These are phyloP conservation scores for Cryptosporidium parvum DNA, from an alignment of 169 alveolate species.

Conservation along the genomic window DNA sequence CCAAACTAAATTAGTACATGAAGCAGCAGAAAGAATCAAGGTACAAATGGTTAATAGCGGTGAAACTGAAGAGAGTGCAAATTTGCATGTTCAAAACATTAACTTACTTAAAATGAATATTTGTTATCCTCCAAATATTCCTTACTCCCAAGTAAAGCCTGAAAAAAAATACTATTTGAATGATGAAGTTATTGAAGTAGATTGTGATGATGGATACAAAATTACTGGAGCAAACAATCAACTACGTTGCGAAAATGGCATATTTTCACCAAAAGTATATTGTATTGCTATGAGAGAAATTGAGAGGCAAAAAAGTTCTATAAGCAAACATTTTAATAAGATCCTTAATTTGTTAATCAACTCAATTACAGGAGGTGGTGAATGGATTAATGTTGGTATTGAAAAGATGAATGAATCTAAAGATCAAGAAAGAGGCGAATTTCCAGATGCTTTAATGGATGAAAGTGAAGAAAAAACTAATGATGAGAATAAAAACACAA, in stretches of 20 bases:
- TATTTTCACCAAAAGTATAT: conserved; percentile 53
- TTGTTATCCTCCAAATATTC: conserved; percentile 72
- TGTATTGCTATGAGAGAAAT: conserved; percentile 63
- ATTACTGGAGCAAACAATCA: conserved; percentile 51
- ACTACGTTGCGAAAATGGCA: conserved; percentile 55
- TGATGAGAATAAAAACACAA: background rate
- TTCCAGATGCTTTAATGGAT: background rate
- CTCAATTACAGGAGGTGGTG: conserved; percentile 59
- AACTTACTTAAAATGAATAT: conserved; percentile 49
- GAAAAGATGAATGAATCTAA: conserved; percentile 23
- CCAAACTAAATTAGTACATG: conserved; percentile 41
- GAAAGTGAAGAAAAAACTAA: background rate
- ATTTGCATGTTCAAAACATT: conserved; percentile 28
- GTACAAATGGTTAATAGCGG: conserved; percentile 54
- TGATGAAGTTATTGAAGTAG: conserved; percentile 32
- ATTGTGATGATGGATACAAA: conserved; percentile 61
- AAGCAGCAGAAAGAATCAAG: conserved; percentile 67
- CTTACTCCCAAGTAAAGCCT: conserved; percentile 39
- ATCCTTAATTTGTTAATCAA: conserved; percentile 41
- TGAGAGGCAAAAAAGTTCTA: conserved; percentile 42
- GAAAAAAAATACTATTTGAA: conserved; percentile 48
- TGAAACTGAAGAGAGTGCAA: conserved; percentile 46
- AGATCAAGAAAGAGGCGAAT: background rate
- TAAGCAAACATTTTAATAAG: conserved; percentile 45
- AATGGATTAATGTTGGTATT: conserved; percentile 32